phyloP scores from a whole-genome alignment of 768 basidiomycete genomes.

The Krasilnikovozyma curviuscula region DNA sequence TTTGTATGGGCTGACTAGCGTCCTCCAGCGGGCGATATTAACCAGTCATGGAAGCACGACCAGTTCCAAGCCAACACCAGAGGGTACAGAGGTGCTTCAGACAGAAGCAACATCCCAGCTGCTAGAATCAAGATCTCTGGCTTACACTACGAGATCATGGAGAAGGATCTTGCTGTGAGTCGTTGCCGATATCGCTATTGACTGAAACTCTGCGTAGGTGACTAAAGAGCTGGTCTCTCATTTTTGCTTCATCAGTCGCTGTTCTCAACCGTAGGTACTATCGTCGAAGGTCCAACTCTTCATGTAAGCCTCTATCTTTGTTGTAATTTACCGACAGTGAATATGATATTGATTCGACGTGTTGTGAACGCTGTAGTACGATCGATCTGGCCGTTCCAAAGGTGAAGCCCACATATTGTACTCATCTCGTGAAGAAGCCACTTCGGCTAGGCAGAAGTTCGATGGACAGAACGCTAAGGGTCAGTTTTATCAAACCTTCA shows the following conservation, averaged over 20 bases:
- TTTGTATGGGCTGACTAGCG: no score
- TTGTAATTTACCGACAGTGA: neutral
- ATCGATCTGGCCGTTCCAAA: slow-evolving; percentile 12
- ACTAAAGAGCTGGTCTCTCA: neutral
- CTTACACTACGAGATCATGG: slow-evolving; percentile 9
- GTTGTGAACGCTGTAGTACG: neutral
- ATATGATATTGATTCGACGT: neutral
- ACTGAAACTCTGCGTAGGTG: neutral
- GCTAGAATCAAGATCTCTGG: slow-evolving; percentile 5
- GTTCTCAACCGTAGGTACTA: slow-evolving; percentile 3
- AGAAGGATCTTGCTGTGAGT: slow-evolving; percentile 5
- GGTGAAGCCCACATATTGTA: slow-evolving; percentile 9
- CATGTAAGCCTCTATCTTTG: slow-evolving; percentile 1
- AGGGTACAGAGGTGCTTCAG: no score
- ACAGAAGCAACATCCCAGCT: neutral
- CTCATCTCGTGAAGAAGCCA: neutral
- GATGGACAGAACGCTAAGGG: slow-evolving; percentile 11
- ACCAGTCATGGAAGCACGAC: no score
- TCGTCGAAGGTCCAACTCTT: slow-evolving; percentile 9
- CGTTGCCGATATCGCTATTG: neutral
- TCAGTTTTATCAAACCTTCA: neutral
- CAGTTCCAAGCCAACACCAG: no score
- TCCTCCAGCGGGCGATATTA: no score
- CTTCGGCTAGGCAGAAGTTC: slow-evolving; percentile 7
- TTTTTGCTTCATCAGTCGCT: slow-evolving; percentile 1